Evolutionary conservation across 345 rosid species (phyloP).

Genomic region (Psidium friedrichsthalianum): DNA sequence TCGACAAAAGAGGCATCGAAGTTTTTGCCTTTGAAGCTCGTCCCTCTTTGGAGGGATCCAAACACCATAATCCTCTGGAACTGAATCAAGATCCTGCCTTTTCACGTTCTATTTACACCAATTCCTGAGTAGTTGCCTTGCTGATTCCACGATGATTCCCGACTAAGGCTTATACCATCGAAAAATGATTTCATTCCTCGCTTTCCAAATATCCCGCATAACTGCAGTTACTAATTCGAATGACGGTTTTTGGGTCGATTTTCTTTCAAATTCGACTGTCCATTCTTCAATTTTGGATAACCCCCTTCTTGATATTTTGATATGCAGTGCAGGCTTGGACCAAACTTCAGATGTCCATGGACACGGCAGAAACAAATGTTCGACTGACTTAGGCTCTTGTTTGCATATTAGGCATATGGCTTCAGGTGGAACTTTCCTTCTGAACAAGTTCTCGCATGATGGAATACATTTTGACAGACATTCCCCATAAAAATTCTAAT

Average conservation of each 20-base stretch:
- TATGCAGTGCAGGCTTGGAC: not conserved
- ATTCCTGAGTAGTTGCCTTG: not conserved
- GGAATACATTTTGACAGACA: too few species aligned
- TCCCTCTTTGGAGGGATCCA: not conserved
- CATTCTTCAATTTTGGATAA: not conserved
- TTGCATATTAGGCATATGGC: too few species aligned
- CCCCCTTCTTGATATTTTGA: not conserved
- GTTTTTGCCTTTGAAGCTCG: not conserved
- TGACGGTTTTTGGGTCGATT: not conserved
- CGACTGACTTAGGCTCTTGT: too few species aligned
- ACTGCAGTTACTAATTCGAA: not conserved
- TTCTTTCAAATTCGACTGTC: not conserved
- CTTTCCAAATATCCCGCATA: not conserved
- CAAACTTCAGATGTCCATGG: not conserved
- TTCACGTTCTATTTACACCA: not conserved
- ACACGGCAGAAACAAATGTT: not conserved
- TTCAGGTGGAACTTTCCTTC: too few species aligned
- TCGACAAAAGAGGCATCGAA: not conserved
- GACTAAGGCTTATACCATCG: not conserved
- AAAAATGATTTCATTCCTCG: not conserved
- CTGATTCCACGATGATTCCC: not conserved
- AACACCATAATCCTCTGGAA: too few species aligned
- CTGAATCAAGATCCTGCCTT: too few species aligned
- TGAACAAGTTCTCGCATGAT: too few species aligned
- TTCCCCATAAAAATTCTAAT: too few species aligned